A percentile compares a stretch with the other conserved stretches of the same genome.
phyloP scores from a whole-genome alignment of 805 yeast genomes.

The Schwanniomyces yamadae region DNA sequence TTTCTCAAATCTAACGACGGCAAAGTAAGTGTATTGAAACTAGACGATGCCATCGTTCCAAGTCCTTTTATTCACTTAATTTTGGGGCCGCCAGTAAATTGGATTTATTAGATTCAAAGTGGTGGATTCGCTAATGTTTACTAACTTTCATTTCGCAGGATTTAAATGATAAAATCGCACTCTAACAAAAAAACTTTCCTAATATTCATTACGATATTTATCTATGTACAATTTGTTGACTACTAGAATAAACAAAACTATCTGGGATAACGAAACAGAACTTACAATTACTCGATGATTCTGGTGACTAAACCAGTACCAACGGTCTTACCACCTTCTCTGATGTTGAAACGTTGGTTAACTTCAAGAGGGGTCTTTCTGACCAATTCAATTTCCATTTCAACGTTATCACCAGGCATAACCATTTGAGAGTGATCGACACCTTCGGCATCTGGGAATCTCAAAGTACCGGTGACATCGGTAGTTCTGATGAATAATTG shows the following conservation, averaged over 20 bases:
- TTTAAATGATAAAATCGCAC: too few relatives aligned
- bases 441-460: conserved; percentile 74
- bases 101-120: too few relatives aligned
- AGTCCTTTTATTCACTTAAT: too few relatives aligned
- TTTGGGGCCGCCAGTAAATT: too few relatives aligned
- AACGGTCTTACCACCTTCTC: conserved; percentile 99
- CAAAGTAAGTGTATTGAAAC: conserved; percentile 14
- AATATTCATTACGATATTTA: too few relatives aligned
- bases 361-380: conserved; percentile 93
- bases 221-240: conserved; percentile 9
- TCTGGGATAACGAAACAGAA: too few relatives aligned
- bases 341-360: conserved; percentile 97
- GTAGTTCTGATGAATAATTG: conserved; percentile 96
- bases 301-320: conserved; percentile 98
- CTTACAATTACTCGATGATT: conserved; percentile 67
- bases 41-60: not conserved
- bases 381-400: conserved; percentile 87
- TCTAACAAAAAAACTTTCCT: too few relatives aligned
- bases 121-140: too few relatives aligned
- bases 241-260: conserved; percentile 2
- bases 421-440: conserved; percentile 88
- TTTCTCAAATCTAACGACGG: conserved; percentile 33
- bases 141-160: too few relatives aligned
- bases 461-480: conserved; percentile 86
- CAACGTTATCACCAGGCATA: conserved; percentile 97